phyloP scores from a whole-genome alignment of 192 early-diverging fungal species.

The Coemansia sp. region DNA sequence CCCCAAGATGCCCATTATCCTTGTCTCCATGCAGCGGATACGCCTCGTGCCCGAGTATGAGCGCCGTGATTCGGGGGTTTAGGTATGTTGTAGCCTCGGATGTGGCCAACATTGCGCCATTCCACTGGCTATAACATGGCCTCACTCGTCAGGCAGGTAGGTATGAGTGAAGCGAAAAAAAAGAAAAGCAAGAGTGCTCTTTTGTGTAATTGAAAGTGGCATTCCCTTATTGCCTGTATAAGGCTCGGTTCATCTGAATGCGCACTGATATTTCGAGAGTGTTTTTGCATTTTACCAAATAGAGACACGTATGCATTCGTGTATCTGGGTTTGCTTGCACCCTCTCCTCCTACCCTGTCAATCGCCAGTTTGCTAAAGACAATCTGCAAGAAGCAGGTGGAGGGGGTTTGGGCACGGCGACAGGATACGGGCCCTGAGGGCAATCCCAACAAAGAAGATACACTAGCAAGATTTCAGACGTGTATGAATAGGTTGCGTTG shows the following conservation, averaged over 20 bases:
- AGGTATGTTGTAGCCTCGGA: not conserved
- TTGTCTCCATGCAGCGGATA: not conserved
- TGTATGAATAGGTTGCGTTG: not conserved
- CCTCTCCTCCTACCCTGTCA: not conserved
- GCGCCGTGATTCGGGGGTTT: not conserved
- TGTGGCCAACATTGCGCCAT: not conserved
- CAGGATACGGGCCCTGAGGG: constrained; percentile 4
- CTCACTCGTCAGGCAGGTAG: not conserved
- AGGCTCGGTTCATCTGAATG: not conserved
- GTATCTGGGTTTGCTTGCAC: not conserved
- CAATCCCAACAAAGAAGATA: constrained; percentile 6
- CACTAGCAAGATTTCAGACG: not conserved
- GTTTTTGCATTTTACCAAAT: not conserved
- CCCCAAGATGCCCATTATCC: not conserved
- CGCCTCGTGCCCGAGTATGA: constrained; percentile 13
- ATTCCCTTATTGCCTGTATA: not conserved
- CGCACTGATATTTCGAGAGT: not conserved
- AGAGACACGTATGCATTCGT: not conserved
- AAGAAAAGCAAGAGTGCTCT: not conserved
- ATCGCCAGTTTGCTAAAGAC: not conserved
- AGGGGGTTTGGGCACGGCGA: constrained; percentile 7
- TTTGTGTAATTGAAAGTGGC: not conserved
- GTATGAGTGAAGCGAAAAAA: not conserved
- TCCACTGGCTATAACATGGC: not conserved
- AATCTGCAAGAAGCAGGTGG: not conserved